phyloP scores from a whole-genome alignment of 1,284 basidiomycete species.

The Ceratobasidium sp. region DNA sequence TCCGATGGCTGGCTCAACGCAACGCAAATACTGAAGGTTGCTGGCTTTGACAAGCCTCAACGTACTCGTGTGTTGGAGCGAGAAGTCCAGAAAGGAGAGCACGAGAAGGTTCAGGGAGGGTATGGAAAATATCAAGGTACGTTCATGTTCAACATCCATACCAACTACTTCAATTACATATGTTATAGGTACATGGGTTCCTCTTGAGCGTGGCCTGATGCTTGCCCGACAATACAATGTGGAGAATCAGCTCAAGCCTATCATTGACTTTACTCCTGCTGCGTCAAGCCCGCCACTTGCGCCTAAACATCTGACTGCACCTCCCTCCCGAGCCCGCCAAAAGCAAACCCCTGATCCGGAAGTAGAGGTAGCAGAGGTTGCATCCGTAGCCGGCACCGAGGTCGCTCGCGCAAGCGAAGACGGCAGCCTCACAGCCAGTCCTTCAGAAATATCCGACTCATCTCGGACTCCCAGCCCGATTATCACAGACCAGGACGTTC shows the following conservation, averaged over 20 bases:
- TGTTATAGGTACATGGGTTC: conserved; percentile 93
- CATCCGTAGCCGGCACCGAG: neutral
- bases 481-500: conserved; percentile 52
- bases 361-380: neutral
- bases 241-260: conserved; percentile 85
- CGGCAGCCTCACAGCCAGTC: conserved; percentile 83
- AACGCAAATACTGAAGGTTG: conserved; percentile 99
- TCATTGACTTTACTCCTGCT: conserved; percentile 93
- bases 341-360: conserved; percentile 20
- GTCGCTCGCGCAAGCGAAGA: conserved; percentile 70
- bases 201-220: conserved; percentile 86
- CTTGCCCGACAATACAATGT: conserved; percentile 95
- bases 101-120: conserved; percentile 99
- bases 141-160: neutral
- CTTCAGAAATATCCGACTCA: conserved; percentile 83
- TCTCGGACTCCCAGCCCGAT: conserved; percentile 91
- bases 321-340: conserved; percentile 53
- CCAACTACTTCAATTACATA: neutral
- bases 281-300: conserved; percentile 92
- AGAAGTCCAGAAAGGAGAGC: conserved; percentile 97
- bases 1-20: conserved; percentile 98
- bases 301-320: conserved; percentile 91
- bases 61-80: conserved; percentile 96
- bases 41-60: conserved; percentile 99
- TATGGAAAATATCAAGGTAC: conserved; percentile 99